Evolutionary conservation across 441 rosid genomes (phyloP).

Genomic region (Adansonia gregorii): DNA sequence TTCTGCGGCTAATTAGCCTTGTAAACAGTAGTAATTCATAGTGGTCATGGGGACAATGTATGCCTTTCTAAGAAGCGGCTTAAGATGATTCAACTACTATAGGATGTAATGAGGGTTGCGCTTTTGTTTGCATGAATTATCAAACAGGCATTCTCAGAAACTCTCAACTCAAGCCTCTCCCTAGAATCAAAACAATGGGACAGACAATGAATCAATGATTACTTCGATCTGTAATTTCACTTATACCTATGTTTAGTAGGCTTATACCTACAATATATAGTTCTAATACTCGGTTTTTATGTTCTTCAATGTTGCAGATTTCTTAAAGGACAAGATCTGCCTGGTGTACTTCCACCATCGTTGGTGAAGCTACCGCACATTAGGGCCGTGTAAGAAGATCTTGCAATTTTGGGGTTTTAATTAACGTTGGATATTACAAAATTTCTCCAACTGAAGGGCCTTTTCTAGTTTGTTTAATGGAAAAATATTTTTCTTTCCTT

Average conservation of each 20-base stretch:
- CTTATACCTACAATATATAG: too few species aligned
- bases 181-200: background rate
- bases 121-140: background rate
- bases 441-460: background rate
- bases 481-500: background rate
- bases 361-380: constrained; percentile 40
- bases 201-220: background rate
- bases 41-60: background rate
- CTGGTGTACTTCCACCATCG: constrained; percentile 42
- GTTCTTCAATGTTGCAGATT: constrained; percentile 24
- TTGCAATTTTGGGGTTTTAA: constrained; percentile 16
- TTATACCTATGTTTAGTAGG: background rate
- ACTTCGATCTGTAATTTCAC: background rate
- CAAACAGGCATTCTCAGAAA: background rate
- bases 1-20: background rate
- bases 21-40: background rate
- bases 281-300: background rate
- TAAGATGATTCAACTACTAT: background rate
- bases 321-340: constrained; percentile 40
- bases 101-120: background rate
- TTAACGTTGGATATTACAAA: background rate
- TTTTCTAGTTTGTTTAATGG: background rate
- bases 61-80: background rate
- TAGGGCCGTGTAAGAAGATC: constrained; percentile 34
- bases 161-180: background rate